phyloP scores from a whole-genome alignment of 2,329 filamentous ascomycete genomes.

The Pestalotiopsis sp. region DNA sequence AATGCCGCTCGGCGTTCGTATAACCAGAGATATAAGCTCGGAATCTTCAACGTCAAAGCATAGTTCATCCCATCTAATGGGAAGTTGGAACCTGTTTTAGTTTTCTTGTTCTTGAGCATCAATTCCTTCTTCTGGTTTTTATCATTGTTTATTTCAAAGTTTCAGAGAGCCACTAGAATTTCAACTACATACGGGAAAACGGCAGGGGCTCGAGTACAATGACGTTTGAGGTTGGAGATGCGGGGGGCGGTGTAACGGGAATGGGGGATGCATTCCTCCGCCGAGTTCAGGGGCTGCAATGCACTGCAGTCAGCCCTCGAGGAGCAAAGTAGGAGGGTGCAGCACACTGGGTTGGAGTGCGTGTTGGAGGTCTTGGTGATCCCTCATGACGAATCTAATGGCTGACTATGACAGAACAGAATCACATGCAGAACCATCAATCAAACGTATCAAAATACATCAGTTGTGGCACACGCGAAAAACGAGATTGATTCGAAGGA shows the following conservation, averaged over 20 bases:
- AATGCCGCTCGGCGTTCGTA: no score
- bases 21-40: no score
- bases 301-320: not conserved
- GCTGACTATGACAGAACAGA: not conserved
- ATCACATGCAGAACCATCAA: no score
- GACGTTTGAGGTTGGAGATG: not conserved
- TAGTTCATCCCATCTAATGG: no score
- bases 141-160: not conserved
- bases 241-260: not conserved
- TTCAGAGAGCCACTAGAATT: not conserved
- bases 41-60: no score
- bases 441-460: not conserved
- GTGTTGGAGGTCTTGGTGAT: not conserved
- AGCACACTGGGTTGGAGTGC: not conserved
- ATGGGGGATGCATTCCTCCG: not conserved
- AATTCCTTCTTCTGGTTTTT: no score
- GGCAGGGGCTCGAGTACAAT: not conserved
- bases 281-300: not conserved
- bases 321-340: not conserved
- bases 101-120: no score
- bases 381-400: not conserved
- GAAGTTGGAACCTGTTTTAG: no score
- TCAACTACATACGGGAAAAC: no score
- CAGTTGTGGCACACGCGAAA: not conserved
- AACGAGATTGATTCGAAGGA: not conserved